Conservation (phyloP, 1,284 basidiomycete genomes). For the Microbotryomycetes sp. region DNA sequence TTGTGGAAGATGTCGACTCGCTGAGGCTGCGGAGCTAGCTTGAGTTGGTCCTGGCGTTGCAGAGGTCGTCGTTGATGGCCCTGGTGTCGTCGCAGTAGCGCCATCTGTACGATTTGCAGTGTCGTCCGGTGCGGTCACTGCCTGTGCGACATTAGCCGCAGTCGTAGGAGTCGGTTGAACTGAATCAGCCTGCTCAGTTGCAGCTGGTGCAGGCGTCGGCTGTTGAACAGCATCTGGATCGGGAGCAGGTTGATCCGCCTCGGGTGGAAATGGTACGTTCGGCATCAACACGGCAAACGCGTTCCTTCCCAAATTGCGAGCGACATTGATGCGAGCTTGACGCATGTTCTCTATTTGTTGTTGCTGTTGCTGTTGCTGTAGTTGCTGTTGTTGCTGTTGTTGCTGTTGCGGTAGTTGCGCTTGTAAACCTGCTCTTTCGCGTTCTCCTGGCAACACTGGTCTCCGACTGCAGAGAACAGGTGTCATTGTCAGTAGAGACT, state of each 20-base stretch:
- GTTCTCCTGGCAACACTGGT: conserved; percentile 21
- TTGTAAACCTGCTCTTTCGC: neutral
- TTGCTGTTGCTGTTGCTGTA: no score
- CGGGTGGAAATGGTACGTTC: conserved; percentile 21
- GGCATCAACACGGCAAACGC: conserved; percentile 29
- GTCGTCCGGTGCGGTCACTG: neutral
- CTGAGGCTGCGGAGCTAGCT: no score
- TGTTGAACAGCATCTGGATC: neutral
- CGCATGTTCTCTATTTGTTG: conserved; percentile 7
- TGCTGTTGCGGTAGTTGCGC: neutral
- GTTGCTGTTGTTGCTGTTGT: neutral
- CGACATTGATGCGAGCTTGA: conserved; percentile 31
- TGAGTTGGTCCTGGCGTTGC: neutral
- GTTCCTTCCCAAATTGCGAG: conserved; percentile 25
- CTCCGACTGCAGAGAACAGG: conserved; percentile 15
- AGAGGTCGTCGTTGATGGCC: neutral
- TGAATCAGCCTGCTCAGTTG: neutral
- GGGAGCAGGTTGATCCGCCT: conserved; percentile 7
- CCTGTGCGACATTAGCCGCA: neutral
- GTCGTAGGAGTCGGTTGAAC: neutral
- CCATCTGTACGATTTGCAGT: neutral
- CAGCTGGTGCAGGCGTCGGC: neutral
- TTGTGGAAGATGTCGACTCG: no score
- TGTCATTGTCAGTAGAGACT: no score
- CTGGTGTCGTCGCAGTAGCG: neutral